These are phyloP conservation scores for Fusarium buharicum DNA, from an alignment of 2,329 filamentous ascomycete genomes.

Conservation along the genomic window DNA sequence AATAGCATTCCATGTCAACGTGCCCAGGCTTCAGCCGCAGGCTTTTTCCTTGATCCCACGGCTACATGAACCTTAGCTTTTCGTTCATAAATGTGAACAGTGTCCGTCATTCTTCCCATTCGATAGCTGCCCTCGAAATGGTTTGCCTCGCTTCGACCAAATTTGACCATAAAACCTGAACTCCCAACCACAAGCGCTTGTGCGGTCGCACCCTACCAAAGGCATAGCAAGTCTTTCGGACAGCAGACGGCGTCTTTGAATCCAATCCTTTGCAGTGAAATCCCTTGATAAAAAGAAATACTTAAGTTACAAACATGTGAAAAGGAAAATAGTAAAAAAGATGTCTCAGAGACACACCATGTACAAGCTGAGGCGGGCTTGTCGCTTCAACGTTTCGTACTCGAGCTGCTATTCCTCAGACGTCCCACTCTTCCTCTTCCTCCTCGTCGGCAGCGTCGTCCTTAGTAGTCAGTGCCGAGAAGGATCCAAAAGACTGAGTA, in stretches of 20 bases:
- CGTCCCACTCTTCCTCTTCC: slow-evolving; percentile 63
- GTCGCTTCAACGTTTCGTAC: not conserved
- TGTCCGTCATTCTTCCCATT: slow-evolving; percentile 21
- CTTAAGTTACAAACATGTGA: slow-evolving; percentile 32
- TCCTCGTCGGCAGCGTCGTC: slow-evolving; percentile 55
- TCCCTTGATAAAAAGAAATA: slow-evolving; percentile 31
- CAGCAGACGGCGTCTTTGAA: slow-evolving; percentile 32
- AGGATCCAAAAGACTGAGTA: slow-evolving; percentile 57
- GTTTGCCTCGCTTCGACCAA: slow-evolving; percentile 24
- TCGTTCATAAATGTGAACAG: slow-evolving; percentile 29
- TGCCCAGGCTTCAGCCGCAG: slow-evolving; percentile 5
- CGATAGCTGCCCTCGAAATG: slow-evolving; percentile 14
- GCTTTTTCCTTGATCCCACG: slow-evolving; percentile 13
- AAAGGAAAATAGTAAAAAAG: slow-evolving; percentile 23
- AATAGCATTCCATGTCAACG: slow-evolving; percentile 11
- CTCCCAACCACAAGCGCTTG: slow-evolving; percentile 45
- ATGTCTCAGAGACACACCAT: slow-evolving; percentile 19
- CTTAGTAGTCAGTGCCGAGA: slow-evolving; percentile 60
- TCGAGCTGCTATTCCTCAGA: slow-evolving; percentile 47
- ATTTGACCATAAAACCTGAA: slow-evolving; percentile 39
- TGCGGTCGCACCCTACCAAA: slow-evolving; percentile 38
- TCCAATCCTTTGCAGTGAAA: slow-evolving; percentile 38
- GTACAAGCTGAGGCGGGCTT: slow-evolving; percentile 11
- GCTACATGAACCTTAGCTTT: slow-evolving; percentile 28
- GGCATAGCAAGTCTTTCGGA: slow-evolving; percentile 30